These are phyloP conservation scores for Mycena vitilis DNA, from an alignment of 768 basidiomycete genomes.

Conservation along the genomic window DNA sequence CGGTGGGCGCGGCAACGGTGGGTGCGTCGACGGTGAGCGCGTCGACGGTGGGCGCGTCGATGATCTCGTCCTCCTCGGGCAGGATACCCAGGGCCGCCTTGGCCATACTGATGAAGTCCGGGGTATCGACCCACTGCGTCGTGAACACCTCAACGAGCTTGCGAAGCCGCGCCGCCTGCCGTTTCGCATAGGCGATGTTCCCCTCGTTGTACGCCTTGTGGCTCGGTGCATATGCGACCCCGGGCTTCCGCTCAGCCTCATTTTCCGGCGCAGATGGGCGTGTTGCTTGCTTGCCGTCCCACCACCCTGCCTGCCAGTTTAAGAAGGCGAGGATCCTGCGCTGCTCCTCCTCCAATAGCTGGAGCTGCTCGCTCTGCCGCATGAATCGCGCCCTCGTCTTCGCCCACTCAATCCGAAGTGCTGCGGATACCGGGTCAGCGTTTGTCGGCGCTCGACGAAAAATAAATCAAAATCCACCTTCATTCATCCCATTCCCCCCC, in stretches of 20 bases:
- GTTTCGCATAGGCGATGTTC: constrained; percentile 21
- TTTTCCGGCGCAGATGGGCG: background rate
- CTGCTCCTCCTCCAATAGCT: constrained; percentile 32
- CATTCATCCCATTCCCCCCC: constrained; percentile 9
- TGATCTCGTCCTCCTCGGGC: background rate
- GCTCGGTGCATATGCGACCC: background rate
- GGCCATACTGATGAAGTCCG: constrained; percentile 9
- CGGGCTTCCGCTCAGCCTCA: background rate
- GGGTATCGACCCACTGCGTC: constrained; percentile 4
- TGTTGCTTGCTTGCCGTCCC: constrained; percentile 1
- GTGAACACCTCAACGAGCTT: background rate
- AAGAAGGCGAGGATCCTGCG: constrained; percentile 24
- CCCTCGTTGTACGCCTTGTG: constrained; percentile 20
- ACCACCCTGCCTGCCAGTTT: constrained; percentile 18
- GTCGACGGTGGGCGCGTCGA: too few species aligned
- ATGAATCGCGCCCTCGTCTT: constrained; percentile 7
- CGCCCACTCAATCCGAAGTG: constrained; percentile 28
- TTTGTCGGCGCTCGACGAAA: too few species aligned
- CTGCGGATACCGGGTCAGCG: constrained; percentile 13
- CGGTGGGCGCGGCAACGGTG: too few species aligned
- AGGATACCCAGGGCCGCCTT: background rate
- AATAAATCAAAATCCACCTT: background rate
- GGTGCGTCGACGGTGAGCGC: too few species aligned
- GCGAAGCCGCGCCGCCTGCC: constrained; percentile 14
- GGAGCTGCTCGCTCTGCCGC: constrained; percentile 18